Percentiles rank a stretch among this genome's conserved stretches.
phyloP scores from a whole-genome alignment of 2,329 filamentous ascomycete genomes.

The Aspergillus spinulosporus region DNA sequence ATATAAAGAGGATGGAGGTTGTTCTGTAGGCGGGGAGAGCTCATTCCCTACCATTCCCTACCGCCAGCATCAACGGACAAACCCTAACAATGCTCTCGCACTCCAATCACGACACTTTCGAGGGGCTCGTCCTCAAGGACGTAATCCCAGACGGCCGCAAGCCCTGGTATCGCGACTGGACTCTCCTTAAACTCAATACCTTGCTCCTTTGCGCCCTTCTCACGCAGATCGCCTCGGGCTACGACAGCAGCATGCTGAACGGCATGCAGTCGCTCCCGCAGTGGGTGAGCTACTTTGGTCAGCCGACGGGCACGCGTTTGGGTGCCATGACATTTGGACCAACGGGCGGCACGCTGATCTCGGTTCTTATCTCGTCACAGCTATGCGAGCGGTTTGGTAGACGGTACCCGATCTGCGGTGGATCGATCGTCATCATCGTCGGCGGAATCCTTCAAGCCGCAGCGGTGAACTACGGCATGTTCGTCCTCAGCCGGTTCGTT shows the following conservation, averaged over 20 bases:
- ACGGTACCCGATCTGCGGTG: constrained; percentile 30
- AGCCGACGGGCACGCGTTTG: constrained; percentile 14
- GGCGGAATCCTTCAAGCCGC: constrained; percentile 29
- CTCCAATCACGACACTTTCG: constrained; percentile 9
- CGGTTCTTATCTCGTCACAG: constrained; percentile 22
- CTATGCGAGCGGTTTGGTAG: constrained; percentile 24
- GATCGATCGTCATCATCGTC: constrained; percentile 44
- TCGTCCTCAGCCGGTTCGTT: constrained; percentile 26
- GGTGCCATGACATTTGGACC: constrained; percentile 15
- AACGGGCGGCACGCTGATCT: constrained; percentile 19
- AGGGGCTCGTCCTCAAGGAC: constrained; percentile 17
- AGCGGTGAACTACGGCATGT: constrained; percentile 26
- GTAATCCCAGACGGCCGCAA: constrained; percentile 14
- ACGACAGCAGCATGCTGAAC: constrained; percentile 53
- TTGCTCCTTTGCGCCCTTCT: constrained; percentile 23
- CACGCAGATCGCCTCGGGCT: constrained; percentile 44
- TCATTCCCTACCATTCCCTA: neutral
- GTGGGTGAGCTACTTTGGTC: constrained; percentile 40
- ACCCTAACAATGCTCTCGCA: neutral
- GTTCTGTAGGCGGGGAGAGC: too few relatives aligned
- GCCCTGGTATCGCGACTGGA: constrained; percentile 15
- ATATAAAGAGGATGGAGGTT: too few relatives aligned
- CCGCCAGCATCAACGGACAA: neutral
- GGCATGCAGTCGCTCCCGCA: constrained; percentile 46
- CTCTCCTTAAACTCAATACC: constrained; percentile 21